Conservation (phyloP, 2,329 filamentous ascomycete genomes). For the Clonostachys rhizophaga region DNA sequence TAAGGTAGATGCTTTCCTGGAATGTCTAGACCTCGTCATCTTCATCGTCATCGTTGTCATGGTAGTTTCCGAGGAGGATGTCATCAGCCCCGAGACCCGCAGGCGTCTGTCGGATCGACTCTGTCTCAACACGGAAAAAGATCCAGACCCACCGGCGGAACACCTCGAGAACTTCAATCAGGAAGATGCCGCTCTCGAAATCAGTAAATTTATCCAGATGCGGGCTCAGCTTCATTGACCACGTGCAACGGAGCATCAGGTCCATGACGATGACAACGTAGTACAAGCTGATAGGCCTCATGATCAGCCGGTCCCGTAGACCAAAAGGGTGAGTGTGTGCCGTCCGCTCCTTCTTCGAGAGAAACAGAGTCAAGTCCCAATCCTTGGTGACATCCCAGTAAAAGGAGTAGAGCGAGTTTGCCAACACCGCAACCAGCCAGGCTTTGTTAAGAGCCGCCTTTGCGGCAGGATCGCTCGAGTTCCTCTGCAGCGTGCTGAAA, state of each 20-base stretch:
- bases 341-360: conserved; percentile 48
- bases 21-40: conserved; percentile 13
- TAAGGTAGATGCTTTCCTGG: neutral
- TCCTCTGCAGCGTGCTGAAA: conserved; percentile 69
- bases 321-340: conserved; percentile 69
- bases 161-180: conserved; percentile 84
- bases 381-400: conserved; percentile 98
- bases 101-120: conserved; percentile 66
- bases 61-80: conserved; percentile 70
- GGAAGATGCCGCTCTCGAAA: conserved; percentile 82
- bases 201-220: conserved; percentile 81
- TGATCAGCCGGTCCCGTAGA: conserved; percentile 68
- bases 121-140: conserved; percentile 90
- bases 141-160: conserved; percentile 93
- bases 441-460: conserved; percentile 41
- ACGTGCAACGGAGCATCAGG: conserved; percentile 79
- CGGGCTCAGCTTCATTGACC: conserved; percentile 82
- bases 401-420: conserved; percentile 94
- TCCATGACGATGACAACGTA: conserved; percentile 78
- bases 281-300: conserved; percentile 71
- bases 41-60: conserved; percentile 49
- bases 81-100: conserved; percentile 58
- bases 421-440: conserved; percentile 68
- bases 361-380: conserved; percentile 89
- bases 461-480: conserved; percentile 35